These are phyloP conservation scores for Vaccinium macrocarpon DNA, from an alignment of 148 eudicot species.

Conservation along the genomic window DNA sequence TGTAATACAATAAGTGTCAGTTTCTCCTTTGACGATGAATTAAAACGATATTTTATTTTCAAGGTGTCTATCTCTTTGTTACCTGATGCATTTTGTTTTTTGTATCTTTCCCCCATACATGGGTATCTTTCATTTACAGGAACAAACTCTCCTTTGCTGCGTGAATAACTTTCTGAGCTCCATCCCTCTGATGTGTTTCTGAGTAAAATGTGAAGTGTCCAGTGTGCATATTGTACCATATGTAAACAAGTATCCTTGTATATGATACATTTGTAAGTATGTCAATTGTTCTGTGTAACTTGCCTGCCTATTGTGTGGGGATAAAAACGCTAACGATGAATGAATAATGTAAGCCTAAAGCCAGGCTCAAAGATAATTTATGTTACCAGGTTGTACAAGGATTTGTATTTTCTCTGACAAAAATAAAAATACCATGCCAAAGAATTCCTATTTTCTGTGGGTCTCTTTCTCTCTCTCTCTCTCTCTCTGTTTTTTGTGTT, in stretches of 20 bases:
- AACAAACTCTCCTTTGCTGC: neutral
- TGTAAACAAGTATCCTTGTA: neutral
- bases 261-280: constrained; percentile 1
- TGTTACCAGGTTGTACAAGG: neutral
- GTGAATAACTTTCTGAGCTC: constrained; percentile 6
- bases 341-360: neutral
- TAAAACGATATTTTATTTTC: neutral
- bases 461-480: too few relatives aligned
- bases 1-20: neutral
- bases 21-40: neutral
- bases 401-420: neutral
- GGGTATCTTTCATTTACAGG: constrained; percentile 16
- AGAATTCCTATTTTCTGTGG: neutral
- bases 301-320: neutral
- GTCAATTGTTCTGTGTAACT: constrained; percentile 4
- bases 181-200: neutral
- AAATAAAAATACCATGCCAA: neutral
- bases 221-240: neutral
- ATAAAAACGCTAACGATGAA: neutral
- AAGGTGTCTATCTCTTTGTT: neutral
- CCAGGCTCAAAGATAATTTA: neutral
- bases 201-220: neutral
- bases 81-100: constrained; percentile 6
- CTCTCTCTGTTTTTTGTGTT: neutral
- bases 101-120: neutral